These are phyloP conservation scores for Ampelocalamus luodianensis DNA, from an alignment of 176 grass and related monocot species.

Conservation along the genomic window DNA sequence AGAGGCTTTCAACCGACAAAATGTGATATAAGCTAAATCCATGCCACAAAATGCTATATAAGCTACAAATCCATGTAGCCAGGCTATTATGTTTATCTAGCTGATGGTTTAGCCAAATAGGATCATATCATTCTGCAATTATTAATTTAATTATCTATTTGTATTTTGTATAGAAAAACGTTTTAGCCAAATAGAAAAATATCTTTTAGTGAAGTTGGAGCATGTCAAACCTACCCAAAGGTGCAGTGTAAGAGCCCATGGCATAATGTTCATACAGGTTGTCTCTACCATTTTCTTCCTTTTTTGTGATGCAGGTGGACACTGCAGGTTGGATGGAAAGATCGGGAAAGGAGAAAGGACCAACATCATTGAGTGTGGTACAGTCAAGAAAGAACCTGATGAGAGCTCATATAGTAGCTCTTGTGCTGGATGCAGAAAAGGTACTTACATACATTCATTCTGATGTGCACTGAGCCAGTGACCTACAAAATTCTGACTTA, in stretches of 20 bases:
- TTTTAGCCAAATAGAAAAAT: neutral
- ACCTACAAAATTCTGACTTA: constrained; percentile 22
- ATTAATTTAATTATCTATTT: constrained; percentile 15
- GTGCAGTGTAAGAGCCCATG: constrained; percentile 18
- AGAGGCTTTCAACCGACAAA: neutral
- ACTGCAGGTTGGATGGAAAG: constrained; percentile 94
- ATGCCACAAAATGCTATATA: neutral
- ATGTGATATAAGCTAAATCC: neutral
- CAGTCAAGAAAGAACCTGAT: constrained; percentile 97
- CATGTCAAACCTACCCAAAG: neutral
- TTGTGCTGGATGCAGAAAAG: constrained; percentile 95
- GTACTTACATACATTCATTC: constrained; percentile 46
- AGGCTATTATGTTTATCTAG: neutral
- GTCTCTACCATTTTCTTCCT: constrained; percentile 18
- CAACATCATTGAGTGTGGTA: constrained; percentile 81
- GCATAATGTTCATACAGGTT: constrained; percentile 21
- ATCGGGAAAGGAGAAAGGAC: constrained; percentile 94
- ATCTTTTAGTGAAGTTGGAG: neutral
- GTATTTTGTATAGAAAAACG: neutral
- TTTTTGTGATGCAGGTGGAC: constrained; percentile 72
- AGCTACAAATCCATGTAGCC: neutral
- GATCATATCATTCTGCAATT: neutral
- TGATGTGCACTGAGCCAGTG: constrained; percentile 16
- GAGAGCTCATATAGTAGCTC: constrained; percentile 94
- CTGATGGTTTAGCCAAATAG: neutral